These are phyloP conservation scores for Starmerella stellata DNA, from an alignment of 805 yeast species.

Conservation along the genomic window DNA sequence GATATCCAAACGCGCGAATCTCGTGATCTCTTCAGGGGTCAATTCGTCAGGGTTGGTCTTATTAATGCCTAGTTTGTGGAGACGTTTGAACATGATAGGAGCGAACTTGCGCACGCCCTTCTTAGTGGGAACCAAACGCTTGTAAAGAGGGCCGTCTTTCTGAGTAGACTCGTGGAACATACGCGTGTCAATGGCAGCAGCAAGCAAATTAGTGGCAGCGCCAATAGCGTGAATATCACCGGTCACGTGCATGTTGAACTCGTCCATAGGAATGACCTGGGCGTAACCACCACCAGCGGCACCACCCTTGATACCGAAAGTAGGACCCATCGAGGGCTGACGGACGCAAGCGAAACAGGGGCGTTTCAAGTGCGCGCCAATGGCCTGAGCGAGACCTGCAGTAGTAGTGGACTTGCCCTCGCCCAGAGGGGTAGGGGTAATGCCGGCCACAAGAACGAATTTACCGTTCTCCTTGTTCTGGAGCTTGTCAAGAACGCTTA, in stretches of 20 bases:
- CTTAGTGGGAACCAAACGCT: slow-evolving; percentile 69
- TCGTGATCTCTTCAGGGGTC: slow-evolving; percentile 51
- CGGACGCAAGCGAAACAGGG: slow-evolving; percentile 85
- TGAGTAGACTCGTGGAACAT: slow-evolving; percentile 88
- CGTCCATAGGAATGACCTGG: slow-evolving; percentile 97
- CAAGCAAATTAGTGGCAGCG: slow-evolving; percentile 80
- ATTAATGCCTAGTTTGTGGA: slow-evolving; percentile 61
- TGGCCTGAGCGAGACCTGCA: slow-evolving; percentile 88
- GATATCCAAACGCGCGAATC: slow-evolving; percentile 68
- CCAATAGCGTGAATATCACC: slow-evolving; percentile 96
- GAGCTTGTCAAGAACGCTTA: slow-evolving; percentile 53
- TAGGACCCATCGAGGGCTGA: slow-evolving; percentile 98
- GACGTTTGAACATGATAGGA: slow-evolving; percentile 53
- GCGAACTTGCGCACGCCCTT: slow-evolving; percentile 60
- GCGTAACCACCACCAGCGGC: slow-evolving; percentile 99
- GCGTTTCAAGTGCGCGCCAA: slow-evolving; percentile 73
- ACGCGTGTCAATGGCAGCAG: slow-evolving; percentile 94
- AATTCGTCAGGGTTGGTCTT: slow-evolving; percentile 58
- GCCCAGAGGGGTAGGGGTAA: slow-evolving; percentile 95
- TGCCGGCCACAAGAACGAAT: slow-evolving; percentile 85
- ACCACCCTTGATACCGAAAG: slow-evolving; percentile 97
- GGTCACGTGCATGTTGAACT: slow-evolving; percentile 90
- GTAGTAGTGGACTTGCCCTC: slow-evolving; percentile 97
- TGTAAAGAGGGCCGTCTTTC: slow-evolving; percentile 56
- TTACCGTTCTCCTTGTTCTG: slow-evolving; percentile 50